Evolutionary conservation across 2,329 filamentous ascomycete genomes (phyloP), one percentile per base, ranked within the genome.

Genomic region (Colletotrichum truncatum): DNA sequence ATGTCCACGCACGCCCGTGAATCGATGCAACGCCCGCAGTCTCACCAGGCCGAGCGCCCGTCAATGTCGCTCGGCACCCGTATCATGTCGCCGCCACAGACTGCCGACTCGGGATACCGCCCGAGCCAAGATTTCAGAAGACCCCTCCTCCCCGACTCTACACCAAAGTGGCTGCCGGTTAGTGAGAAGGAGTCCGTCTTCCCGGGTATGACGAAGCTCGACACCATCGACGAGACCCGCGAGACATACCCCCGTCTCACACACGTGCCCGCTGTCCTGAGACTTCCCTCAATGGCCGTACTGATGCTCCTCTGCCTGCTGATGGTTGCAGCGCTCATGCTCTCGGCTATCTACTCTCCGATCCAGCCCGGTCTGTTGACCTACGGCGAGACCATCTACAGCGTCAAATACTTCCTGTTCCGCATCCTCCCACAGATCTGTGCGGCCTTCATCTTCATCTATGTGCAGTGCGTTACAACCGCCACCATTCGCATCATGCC

Each of bases 351-450:
- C 34, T 93, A 88, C 79, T 93, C 91, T 10, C 77, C 83, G 36
- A 75, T 78, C 5, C 83, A 90, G 68, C 76, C 83, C 9, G 93
- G 93, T 1, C 80, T 98, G 11, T 89, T 87, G 73, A 78, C 84
- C 4, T 97, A 94, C 74, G 80, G 81, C 32, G 85, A 84, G 46
- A 82, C 79, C 28, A 90, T 93, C 62, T 91, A 92, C 66, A 91
- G 90, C 52, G 85, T 84, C 8, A 85, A 89, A 69, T 97, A 97
- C 77, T 97, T 98, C 75, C 78, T 97, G 48, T 96, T 97, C 76
- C 87, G 93, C 67, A 93, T 97, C 68, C 80, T 98, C 1, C 94
- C 95, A 2, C 93, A 94, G 61, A 80, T 97, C 0, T 74, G 97
- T 12, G 93, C 90, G 0, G 88, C 89, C 18, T 69, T 90, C 11